phyloP scores from a whole-genome alignment of 1,284 basidiomycete species.

The Boletellus dicymbophilus region DNA sequence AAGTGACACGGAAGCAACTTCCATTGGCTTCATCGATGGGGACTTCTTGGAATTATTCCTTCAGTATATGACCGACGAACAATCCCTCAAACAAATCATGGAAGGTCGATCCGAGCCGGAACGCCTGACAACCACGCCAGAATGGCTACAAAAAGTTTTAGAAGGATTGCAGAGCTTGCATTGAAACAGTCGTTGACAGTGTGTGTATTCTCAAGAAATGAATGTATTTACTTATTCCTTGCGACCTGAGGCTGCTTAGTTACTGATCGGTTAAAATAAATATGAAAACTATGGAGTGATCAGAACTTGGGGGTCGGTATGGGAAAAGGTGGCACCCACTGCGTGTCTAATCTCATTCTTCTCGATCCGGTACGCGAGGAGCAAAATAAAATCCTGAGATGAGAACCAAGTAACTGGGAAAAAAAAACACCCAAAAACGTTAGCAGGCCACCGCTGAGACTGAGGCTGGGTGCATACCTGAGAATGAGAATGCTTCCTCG shows the following conservation, averaged over 20 bases:
- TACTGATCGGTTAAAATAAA: conserved; percentile 5
- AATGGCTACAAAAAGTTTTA: conserved; percentile 50
- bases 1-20: conserved; percentile 53
- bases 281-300: conserved; percentile 21
- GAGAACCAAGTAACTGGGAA: conserved; percentile 62
- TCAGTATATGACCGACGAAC: conserved; percentile 34
- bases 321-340: conserved; percentile 5
- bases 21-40: conserved; percentile 87
- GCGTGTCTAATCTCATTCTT: conserved; percentile 10
- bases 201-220: conserved; percentile 16
- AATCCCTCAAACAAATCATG: conserved; percentile 47
- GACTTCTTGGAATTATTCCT: conserved; percentile 82
- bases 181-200: conserved; percentile 33
- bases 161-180: conserved; percentile 68
- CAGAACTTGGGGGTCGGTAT: conserved; percentile 7
- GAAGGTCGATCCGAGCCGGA: conserved; percentile 58
- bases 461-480: conserved; percentile 52
- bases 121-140: conserved; percentile 44
- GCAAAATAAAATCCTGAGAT: conserved; percentile 64
- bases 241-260: neutral
- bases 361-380: conserved; percentile 32
- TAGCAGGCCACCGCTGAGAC: neutral
- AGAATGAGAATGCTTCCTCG: conserved; percentile 91
- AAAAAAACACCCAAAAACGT: neutral
- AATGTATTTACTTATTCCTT: conserved; percentile 15